A percentile compares a stretch with the other conserved stretches of the same genome.
Evolutionary conservation across 306 rosid genomes (phyloP).

Genomic region (Gastrolobium bilobum): DNA sequence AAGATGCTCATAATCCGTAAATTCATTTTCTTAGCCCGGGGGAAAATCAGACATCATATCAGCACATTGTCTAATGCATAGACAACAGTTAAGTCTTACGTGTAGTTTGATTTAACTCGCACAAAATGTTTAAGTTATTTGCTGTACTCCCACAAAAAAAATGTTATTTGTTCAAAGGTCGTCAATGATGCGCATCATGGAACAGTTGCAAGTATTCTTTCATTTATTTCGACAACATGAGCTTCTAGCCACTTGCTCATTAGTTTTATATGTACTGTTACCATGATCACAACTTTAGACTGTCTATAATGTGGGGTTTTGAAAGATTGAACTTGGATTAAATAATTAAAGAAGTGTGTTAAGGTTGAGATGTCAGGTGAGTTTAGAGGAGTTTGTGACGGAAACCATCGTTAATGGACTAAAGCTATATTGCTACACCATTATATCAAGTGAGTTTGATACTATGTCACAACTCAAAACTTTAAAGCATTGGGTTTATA

Average conservation of each 20-base stretch:
- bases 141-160: no score
- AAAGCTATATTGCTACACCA: no score
- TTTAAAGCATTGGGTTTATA: no score
- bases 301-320: conserved; percentile 17
- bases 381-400: no score
- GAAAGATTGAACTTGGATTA: background rate
- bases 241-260: background rate
- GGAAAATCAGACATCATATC: background rate
- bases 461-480: no score
- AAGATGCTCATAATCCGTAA: no score
- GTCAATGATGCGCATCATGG: background rate
- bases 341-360: background rate
- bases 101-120: conserved; percentile 13
- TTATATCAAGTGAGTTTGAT: no score
- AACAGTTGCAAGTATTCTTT: background rate
- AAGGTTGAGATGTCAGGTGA: no score
- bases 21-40: no score
- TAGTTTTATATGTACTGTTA: background rate
- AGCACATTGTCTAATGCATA: background rate
- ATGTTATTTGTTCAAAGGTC: background rate
- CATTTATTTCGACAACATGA: conserved; percentile 31
- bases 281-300: background rate
- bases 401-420: no score
- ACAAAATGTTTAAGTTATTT: background rate
- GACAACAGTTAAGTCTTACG: conserved; percentile 34